These are phyloP conservation scores for Petasospora rhodanensis DNA, from an alignment of 1,139 yeast genomes.

Conservation along the genomic window DNA sequence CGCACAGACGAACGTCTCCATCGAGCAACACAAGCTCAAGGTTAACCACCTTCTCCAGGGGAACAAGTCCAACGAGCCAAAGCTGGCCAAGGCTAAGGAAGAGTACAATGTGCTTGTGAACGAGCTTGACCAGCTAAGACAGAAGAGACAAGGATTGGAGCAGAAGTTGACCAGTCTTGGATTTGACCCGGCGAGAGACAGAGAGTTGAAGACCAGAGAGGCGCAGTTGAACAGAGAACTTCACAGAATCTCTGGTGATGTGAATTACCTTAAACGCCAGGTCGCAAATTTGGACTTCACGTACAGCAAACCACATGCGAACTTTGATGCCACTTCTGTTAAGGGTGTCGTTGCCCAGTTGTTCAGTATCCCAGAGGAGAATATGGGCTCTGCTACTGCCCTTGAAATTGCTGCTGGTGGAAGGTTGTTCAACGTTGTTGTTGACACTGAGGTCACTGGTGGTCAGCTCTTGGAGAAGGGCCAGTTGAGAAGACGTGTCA, in stretches of 20 bases:
- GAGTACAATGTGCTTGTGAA: constrained; percentile 44
- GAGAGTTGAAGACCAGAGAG: constrained; percentile 45
- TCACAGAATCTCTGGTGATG: constrained; percentile 42
- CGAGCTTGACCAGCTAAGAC: constrained; percentile 42
- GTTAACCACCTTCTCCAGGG: constrained; percentile 55
- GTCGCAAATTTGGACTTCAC: constrained; percentile 75
- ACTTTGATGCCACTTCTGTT: constrained; percentile 59
- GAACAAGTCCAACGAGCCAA: constrained; percentile 46
- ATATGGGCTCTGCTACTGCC: constrained; percentile 69
- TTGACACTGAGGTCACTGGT: constrained; percentile 82
- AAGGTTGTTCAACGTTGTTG: constrained; percentile 82
- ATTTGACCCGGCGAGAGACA: constrained; percentile 47
- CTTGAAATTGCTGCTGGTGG: constrained; percentile 95
- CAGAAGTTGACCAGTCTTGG: constrained; percentile 50
- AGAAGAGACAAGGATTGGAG: constrained; percentile 38
- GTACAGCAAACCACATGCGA: constrained; percentile 59
- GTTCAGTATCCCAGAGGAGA: constrained; percentile 57
- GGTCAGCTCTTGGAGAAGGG: constrained; percentile 78
- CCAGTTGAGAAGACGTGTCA: constrained; percentile 72
- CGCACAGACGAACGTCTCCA: constrained; percentile 49
- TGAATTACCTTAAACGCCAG: constrained; percentile 56
- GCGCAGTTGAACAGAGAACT: constrained; percentile 33
- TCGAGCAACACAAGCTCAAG: constrained; percentile 59
- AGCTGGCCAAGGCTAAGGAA: constrained; percentile 47
- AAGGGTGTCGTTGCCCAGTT: constrained; percentile 90